Evolutionary conservation across 148 eudicot genomes (phyloP).

Genomic region (Camellia japonica): DNA sequence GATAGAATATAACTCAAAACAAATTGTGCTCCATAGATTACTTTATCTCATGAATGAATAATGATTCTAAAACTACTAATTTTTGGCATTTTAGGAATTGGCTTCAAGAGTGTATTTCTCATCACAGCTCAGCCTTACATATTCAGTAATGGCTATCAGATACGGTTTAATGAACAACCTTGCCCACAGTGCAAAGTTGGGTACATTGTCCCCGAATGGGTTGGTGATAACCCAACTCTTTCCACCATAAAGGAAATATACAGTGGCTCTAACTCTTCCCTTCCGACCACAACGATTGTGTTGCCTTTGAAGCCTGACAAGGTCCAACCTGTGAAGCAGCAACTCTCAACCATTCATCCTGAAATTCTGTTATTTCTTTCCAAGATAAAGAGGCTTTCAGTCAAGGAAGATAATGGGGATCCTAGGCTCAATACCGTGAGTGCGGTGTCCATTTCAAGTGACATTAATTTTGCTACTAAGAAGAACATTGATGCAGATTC

Average conservation of each 20-base stretch:
- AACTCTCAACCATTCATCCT: constrained; percentile 68
- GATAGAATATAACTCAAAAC: too few species aligned
- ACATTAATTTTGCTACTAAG: constrained; percentile 34
- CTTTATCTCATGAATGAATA: background rate
- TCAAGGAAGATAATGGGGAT: constrained; percentile 48
- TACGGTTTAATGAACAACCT: constrained; percentile 60
- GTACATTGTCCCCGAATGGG: constrained; percentile 81
- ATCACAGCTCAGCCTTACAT: constrained; percentile 58
- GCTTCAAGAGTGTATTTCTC: constrained; percentile 74
- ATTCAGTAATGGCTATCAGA: constrained; percentile 68
- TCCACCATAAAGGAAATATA: constrained; percentile 43
- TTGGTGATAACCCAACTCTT: constrained; percentile 49
- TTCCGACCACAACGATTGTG: constrained; percentile 61
- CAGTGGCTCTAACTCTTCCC: constrained; percentile 28
- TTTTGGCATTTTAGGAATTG: constrained; percentile 44
- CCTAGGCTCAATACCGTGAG: constrained; percentile 37
- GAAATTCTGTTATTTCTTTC: constrained; percentile 67
- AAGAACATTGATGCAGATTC: constrained; percentile 63
- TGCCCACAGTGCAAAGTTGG: constrained; percentile 55
- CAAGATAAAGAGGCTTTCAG: constrained; percentile 55
- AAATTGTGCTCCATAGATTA: too few species aligned
- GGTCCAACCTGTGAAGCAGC: constrained; percentile 55
- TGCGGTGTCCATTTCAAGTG: constrained; percentile 58
- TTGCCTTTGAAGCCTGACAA: constrained; percentile 68
- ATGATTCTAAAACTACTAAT: background rate